These are phyloP conservation scores for Sarcomyxa edulis DNA, from an alignment of 768 basidiomycete species.

Conservation along the genomic window DNA sequence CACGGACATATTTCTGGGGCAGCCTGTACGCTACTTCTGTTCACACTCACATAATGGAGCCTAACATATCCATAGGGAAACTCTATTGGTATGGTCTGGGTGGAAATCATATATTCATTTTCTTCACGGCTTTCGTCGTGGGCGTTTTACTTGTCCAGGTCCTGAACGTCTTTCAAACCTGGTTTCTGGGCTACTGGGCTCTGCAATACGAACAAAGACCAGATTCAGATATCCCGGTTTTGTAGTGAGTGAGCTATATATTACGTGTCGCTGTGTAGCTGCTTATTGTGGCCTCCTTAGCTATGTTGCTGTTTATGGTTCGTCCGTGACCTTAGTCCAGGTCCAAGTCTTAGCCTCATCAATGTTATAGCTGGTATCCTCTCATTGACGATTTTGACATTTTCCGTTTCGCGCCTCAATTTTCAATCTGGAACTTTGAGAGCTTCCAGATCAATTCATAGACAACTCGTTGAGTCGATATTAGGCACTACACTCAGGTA, in stretches of 20 bases:
- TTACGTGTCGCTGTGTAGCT: slow-evolving; percentile 7
- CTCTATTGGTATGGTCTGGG: slow-evolving; percentile 18
- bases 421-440: slow-evolving; percentile 32
- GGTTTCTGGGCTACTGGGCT: slow-evolving; percentile 21
- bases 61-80: slow-evolving; percentile 12
- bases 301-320: slow-evolving; percentile 2
- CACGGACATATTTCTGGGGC: slow-evolving; percentile 41
- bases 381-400: slow-evolving; percentile 17
- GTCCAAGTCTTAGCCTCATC: background rate
- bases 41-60: background rate
- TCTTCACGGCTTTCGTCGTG: slow-evolving; percentile 12
- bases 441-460: slow-evolving; percentile 37
- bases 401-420: slow-evolving; percentile 18
- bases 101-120: slow-evolving; percentile 15
- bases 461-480: slow-evolving; percentile 30
- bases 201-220: slow-evolving; percentile 13
- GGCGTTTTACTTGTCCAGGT: slow-evolving; percentile 11
- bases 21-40: slow-evolving; percentile 10
- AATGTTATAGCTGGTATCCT: slow-evolving; percentile 26
- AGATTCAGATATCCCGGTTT: slow-evolving; percentile 14
- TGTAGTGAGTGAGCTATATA: slow-evolving; percentile 15
- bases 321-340: background rate
- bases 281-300: background rate
- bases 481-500: slow-evolving; percentile 42
- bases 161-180: slow-evolving; percentile 11